These are phyloP conservation scores for Rhodotorula sphaerocarpa DNA, from an alignment of 768 basidiomycete species.

Conservation along the genomic window DNA sequence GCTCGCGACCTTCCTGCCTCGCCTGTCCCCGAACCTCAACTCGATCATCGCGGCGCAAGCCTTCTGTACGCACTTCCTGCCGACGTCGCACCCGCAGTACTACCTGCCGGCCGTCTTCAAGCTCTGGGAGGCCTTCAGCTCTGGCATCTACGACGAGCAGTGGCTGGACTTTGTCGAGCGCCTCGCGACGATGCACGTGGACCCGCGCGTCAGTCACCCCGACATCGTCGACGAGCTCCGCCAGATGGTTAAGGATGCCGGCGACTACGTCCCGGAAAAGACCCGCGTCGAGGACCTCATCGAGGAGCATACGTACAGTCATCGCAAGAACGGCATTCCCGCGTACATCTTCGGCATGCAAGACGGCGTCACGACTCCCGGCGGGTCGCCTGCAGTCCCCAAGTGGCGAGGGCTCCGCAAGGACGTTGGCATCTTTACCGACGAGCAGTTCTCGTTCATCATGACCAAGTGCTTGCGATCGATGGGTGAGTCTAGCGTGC, in stretches of 20 bases:
- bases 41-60: slow-evolving; percentile 68
- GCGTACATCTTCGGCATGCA: slow-evolving; percentile 48
- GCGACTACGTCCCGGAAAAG: slow-evolving; percentile 25
- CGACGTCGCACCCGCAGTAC: slow-evolving; percentile 70
- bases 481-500: slow-evolving; percentile 31
- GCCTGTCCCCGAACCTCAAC: slow-evolving; percentile 62
- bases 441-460: slow-evolving; percentile 71
- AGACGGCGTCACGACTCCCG: slow-evolving; percentile 54
- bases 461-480: slow-evolving; percentile 71
- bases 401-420: slow-evolving; percentile 55
- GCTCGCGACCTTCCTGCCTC: slow-evolving; percentile 74
- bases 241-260: slow-evolving; percentile 25
- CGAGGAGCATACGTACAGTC: slow-evolving; percentile 8
- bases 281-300: slow-evolving; percentile 32
- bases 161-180: slow-evolving; percentile 74
- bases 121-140: slow-evolving; percentile 80
- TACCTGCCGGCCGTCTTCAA: slow-evolving; percentile 70
- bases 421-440: slow-evolving; percentile 75
- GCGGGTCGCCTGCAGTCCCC: slow-evolving; percentile 44
- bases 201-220: slow-evolving; percentile 68
- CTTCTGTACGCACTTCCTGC: slow-evolving; percentile 76
- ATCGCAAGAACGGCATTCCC: slow-evolving; percentile 35
- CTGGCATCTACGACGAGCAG: slow-evolving; percentile 79
- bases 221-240: slow-evolving; percentile 51
- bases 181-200: slow-evolving; percentile 70